Base-by-base conservation (phyloP, 192 early-diverging fungal genomes). In the Backusella morwellensis region DNA sequence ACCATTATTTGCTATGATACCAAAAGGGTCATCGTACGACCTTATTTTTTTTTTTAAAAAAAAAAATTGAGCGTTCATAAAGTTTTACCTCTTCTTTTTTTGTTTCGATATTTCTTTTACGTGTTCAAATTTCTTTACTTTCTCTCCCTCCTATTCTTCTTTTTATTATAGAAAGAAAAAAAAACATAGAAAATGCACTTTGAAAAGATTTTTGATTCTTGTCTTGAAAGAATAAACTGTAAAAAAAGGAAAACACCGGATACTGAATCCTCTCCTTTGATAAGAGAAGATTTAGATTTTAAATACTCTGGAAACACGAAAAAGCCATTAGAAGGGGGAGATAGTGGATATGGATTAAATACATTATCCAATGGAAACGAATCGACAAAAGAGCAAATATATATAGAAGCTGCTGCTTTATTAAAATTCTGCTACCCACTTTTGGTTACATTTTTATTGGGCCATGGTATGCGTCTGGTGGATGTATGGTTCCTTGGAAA, bases 401-500 rank as follows among this genome's bases (percentile, higher is more conserved):
- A 40, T 40, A 52, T 54, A 14, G 79, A 80, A 26, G 7, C 41
- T 19, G 23, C 32, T 0, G 52, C 68, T 38, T 21, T 80, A 7
- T n/a, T 76, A 0, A 47, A 26, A 38, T 75, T 66, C 19, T 56
- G 42, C 8, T 70, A 42, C 36, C 79, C 79, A 23, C 52, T 80
- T 19, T 3, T 80, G 29, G 35, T 72, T 29, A 76, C 79, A 35
- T 75, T 72, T 71, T 42, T 80, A 66, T 23, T 76, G 15, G 74
- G 70, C 1, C 40, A 76, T 21, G 74, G 70, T 11, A 68, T 54
- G 38, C 34, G 29, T 21, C 17, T 73, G 14, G 56, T 73, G 0
- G 80, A 77, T 68, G 47, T 77, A 2, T 69, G 71, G 59, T 76
- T 76, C 32, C 19, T 80, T n/a, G 79, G 79, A 14, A 76, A 68